Evolutionary conservation across 495 filamentous ascomycete genomes (phyloP).

Genomic region (Aspergillus conjunctus): DNA sequence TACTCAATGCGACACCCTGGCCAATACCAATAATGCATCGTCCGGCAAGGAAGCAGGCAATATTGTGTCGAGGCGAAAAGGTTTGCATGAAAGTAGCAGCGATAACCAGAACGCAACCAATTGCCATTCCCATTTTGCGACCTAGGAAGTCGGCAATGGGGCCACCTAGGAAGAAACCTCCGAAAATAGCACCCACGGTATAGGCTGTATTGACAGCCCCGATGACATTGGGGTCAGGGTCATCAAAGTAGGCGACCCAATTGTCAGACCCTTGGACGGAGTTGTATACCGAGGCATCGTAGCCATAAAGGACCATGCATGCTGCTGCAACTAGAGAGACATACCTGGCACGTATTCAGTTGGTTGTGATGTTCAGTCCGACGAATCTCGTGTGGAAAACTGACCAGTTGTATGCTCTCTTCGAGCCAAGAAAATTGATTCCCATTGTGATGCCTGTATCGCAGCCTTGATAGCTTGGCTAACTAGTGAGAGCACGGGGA

Average conservation of each 20-base stretch:
- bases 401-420: slow-evolving; percentile 45
- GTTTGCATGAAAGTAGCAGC: slow-evolving; percentile 64
- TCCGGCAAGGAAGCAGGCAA: slow-evolving; percentile 62
- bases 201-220: slow-evolving; percentile 64
- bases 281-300: slow-evolving; percentile 68
- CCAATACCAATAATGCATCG: slow-evolving; percentile 65
- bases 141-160: slow-evolving; percentile 60
- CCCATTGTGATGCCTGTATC: slow-evolving; percentile 15
- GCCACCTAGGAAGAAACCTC: slow-evolving; percentile 62
- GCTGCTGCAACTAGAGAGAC: slow-evolving; percentile 62
- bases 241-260: slow-evolving; percentile 61
- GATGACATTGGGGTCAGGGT: slow-evolving; percentile 52
- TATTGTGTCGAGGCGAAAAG: slow-evolving; percentile 55
- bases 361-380: not conserved
- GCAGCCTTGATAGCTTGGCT: slow-evolving; percentile 11
- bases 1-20: slow-evolving; percentile 65
- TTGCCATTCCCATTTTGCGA: slow-evolving; percentile 58
- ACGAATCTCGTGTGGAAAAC: slow-evolving; percentile 2
- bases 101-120: slow-evolving; percentile 59
- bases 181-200: slow-evolving; percentile 63
- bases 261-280: slow-evolving; percentile 61
- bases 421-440: slow-evolving; percentile 26
- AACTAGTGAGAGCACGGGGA: not conserved
- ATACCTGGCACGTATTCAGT: slow-evolving; percentile 46
- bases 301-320: slow-evolving; percentile 70